Conservation (phyloP, 305 asterid species). For the Fraxinus floribunda region DNA sequence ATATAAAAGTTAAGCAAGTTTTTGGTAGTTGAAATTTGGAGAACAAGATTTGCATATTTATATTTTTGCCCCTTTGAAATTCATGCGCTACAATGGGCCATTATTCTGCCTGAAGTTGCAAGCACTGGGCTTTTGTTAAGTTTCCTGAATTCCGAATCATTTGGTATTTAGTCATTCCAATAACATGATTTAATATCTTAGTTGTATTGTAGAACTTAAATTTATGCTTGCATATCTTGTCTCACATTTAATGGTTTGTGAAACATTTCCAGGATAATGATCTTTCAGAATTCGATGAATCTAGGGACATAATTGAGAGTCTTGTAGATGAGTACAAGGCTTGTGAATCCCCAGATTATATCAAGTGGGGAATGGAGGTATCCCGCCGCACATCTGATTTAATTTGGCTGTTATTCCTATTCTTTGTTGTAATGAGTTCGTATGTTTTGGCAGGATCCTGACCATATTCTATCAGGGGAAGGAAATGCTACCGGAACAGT, state of each 20-base stretch:
- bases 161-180: not conserved
- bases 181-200: not conserved
- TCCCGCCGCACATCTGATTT: conserved; percentile 6
- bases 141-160: not conserved
- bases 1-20: not conserved
- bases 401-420: not conserved
- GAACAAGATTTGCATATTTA: not conserved
- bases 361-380: conserved; percentile 99
- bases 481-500: conserved; percentile 80
- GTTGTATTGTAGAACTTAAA: not conserved
- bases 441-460: conserved; percentile 65
- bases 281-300: conserved; percentile 97
- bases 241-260: conserved; percentile 5
- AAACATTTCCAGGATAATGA: conserved; percentile 75
- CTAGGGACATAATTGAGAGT: conserved; percentile 91
- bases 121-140: not conserved
- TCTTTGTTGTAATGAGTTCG: not conserved
- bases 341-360: conserved; percentile 97
- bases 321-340: conserved; percentile 99
- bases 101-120: not conserved
- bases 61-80: not conserved
- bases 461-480: conserved; percentile 70
- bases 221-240: not conserved
- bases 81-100: not conserved
- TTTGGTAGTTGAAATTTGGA: not conserved